Percentiles rank a stretch among this genome's conserved stretches.
Conservation (phyloP, 1,139 yeast genomes). For the Taphrina confusa region DNA sequence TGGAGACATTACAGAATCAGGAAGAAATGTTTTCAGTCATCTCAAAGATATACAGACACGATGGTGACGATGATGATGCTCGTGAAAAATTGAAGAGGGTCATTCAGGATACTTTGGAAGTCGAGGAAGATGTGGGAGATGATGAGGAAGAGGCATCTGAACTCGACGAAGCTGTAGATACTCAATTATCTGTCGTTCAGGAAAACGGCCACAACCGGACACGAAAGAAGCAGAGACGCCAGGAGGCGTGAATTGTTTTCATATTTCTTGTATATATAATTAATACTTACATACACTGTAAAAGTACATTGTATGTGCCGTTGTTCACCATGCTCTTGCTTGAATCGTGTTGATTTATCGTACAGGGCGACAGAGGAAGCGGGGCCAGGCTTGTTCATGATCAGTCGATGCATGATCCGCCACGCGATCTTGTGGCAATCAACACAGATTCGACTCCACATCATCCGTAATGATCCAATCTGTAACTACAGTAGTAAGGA, state of each 20-base stretch:
- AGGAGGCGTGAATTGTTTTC: no score
- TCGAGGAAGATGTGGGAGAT: conserved; percentile 30
- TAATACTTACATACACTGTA: no score
- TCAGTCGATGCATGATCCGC: conserved; percentile 10
- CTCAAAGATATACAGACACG: conserved; percentile 23
- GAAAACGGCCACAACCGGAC: background rate
- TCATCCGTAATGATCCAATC: no score
- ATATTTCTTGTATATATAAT: no score
- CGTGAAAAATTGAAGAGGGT: conserved; percentile 6
- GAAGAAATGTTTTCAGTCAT: conserved; percentile 8
- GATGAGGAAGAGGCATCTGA: conserved; percentile 28
- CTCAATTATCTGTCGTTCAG: background rate
- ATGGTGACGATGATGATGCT: conserved; percentile 25
- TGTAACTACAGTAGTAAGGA: no score
- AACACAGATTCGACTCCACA: no score
- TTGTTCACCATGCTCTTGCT: no score
- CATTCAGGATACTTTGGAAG: conserved; percentile 29
- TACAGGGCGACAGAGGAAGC: no score
- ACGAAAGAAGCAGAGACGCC: background rate
- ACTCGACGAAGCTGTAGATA: background rate
- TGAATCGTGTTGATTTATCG: no score
- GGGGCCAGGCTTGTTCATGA: no score
- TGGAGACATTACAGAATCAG: conserved; percentile 20
- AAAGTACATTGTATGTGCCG: no score
- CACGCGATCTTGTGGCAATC: no score